Conservation (phyloP, 768 basidiomycete species). For the Hirschioporus abietinus region DNA sequence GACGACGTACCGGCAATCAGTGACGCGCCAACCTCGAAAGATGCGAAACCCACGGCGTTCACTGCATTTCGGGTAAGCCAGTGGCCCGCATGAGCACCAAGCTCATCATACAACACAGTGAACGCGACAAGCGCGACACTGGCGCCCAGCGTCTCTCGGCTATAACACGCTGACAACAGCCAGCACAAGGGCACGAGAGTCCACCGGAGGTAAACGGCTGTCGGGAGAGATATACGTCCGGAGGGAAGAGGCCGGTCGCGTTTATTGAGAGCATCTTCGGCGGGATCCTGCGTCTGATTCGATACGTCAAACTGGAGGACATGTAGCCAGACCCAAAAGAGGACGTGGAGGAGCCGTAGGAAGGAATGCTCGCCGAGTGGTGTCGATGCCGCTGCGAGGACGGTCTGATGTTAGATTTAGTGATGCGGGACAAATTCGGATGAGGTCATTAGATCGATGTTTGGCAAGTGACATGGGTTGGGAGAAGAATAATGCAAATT, state of each 20-base stretch:
- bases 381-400: background rate
- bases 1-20: slow-evolving; percentile 31
- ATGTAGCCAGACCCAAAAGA: slow-evolving; percentile 9
- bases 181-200: slow-evolving; percentile 21
- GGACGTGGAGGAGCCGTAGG: background rate
- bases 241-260: slow-evolving; percentile 8
- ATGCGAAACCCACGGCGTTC: slow-evolving; percentile 34
- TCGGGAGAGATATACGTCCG: background rate
- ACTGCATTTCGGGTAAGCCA: slow-evolving; percentile 35
- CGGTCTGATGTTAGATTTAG: background rate
- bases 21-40: slow-evolving; percentile 33
- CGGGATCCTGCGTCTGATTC: slow-evolving; percentile 6
- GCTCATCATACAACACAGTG: slow-evolving; percentile 34
- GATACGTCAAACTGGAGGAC: slow-evolving; percentile 9
- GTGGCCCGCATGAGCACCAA: slow-evolving; percentile 28
- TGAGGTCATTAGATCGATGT: background rate
- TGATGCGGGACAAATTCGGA: background rate
- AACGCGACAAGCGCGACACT: slow-evolving; percentile 30
- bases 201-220: slow-evolving; percentile 24
- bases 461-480: no score
- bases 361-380: background rate
- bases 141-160: slow-evolving; percentile 22
- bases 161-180: slow-evolving; percentile 17
- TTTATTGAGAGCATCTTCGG: slow-evolving; percentile 8
- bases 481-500: background rate